A percentile compares a stretch with the other conserved stretches of the same genome.
These are phyloP conservation scores for Hypoxylon sp. DNA, from an alignment of 2,329 filamentous ascomycete species.

Conservation along the genomic window DNA sequence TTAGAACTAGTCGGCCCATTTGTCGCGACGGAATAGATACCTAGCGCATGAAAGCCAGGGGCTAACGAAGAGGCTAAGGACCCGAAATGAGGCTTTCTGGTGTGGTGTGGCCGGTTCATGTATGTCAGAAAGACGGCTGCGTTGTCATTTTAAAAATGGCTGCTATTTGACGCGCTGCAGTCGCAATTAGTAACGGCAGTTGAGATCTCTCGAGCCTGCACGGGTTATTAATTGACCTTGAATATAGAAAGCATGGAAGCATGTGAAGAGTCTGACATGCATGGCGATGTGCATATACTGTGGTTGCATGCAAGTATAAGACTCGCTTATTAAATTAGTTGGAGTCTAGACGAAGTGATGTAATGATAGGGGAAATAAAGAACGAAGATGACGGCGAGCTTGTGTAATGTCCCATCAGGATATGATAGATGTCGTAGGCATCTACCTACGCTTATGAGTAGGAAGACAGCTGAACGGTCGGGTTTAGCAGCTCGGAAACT, in stretches of 20 bases:
- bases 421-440: conserved; percentile 17
- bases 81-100: conserved; percentile 28
- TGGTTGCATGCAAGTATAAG: conserved; percentile 19
- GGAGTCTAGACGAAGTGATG: conserved; percentile 41
- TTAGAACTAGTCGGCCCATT: conserved; percentile 34
- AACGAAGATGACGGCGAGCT: conserved; percentile 24
- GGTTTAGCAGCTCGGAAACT: conserved; percentile 31
- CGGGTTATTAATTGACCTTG: conserved; percentile 28
- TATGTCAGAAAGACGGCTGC: conserved; percentile 36
- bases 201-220: conserved; percentile 32
- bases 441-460: conserved; percentile 7
- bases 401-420: conserved; percentile 32
- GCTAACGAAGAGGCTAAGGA: conserved; percentile 26
- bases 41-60: conserved; percentile 28
- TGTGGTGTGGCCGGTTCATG: conserved; percentile 28
- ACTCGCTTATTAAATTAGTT: conserved; percentile 39
- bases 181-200: conserved; percentile 33
- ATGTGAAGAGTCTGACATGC: conserved; percentile 40
- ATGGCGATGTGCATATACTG: conserved; percentile 20
- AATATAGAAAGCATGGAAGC: conserved; percentile 36
- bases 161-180: conserved; percentile 11
- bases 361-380: conserved; percentile 27
- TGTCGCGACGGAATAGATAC: conserved; percentile 22
- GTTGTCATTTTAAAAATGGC: conserved; percentile 31
- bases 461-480: conserved; percentile 31